phyloP scores from a whole-genome alignment of 192 early-diverging fungal species.

The Backusella macrospora region DNA sequence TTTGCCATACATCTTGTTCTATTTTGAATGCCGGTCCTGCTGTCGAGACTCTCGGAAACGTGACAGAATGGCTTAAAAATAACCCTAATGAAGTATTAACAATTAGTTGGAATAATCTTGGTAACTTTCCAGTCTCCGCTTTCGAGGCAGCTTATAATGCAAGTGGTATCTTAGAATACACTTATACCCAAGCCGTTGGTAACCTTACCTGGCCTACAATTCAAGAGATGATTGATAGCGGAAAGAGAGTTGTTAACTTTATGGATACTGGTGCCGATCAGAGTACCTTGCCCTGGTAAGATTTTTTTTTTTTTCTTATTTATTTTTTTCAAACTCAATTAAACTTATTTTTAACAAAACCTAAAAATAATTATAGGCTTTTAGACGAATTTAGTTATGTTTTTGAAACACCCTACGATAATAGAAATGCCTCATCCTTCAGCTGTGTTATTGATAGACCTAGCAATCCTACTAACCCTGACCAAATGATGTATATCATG shows the following conservation, averaged over 20 bases:
- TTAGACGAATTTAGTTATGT: conserved; percentile 64
- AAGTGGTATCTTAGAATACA: conserved; percentile 52
- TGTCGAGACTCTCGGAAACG: conserved; percentile 52
- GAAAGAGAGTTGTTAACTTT: conserved; percentile 70
- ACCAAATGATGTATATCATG: conserved; percentile 62
- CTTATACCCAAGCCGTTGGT: conserved; percentile 50
- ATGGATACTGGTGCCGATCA: conserved; percentile 59
- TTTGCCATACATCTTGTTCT: conserved; percentile 70
- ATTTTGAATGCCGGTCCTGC: conserved; percentile 64
- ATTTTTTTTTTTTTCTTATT: not conserved
- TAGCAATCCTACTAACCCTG: conserved; percentile 27
- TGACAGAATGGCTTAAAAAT: conserved; percentile 61
- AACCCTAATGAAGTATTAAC: conserved; percentile 78
- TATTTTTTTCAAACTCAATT: conserved; percentile 4
- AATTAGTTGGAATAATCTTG: conserved; percentile 73
- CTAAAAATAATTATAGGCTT: conserved; percentile 47
- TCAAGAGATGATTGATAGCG: conserved; percentile 57
- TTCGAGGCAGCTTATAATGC: conserved; percentile 56
- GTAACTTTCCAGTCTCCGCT: conserved; percentile 47
- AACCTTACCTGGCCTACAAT: conserved; percentile 71
- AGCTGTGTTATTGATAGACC: conserved; percentile 64
- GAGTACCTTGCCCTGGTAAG: conserved; percentile 61
- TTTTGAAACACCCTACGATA: conserved; percentile 74
- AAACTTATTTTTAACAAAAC: conserved; percentile 18
- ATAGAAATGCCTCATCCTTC: conserved; percentile 49